phyloP scores from a whole-genome alignment of 2,329 filamentous ascomycete genomes.

The Pyrenophora seminiperda region DNA sequence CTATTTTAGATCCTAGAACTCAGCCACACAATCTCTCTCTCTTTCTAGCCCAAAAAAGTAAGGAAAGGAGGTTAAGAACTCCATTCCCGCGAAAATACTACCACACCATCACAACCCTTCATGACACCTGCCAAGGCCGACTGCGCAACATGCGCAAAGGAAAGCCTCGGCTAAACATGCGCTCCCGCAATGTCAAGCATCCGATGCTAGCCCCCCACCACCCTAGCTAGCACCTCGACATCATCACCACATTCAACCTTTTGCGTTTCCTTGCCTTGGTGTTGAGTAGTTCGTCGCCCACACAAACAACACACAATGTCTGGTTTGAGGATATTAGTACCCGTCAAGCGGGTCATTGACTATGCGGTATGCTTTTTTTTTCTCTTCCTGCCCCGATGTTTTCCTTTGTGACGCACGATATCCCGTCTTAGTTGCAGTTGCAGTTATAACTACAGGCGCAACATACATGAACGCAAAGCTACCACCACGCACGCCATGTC shows the following conservation, averaged over 20 bases:
- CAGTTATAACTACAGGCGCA: too few relatives aligned
- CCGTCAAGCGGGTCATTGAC: constrained; percentile 64
- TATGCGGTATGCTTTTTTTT: constrained; percentile 56
- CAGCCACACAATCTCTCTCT: too few relatives aligned
- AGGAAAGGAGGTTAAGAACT: too few relatives aligned
- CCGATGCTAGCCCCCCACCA: constrained; percentile 18
- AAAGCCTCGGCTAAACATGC: constrained; percentile 19
- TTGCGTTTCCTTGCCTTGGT: not conserved
- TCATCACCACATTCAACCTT: constrained; percentile 5
- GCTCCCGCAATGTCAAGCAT: constrained; percentile 6
- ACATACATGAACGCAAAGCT: too few relatives aligned
- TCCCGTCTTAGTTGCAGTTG: too few relatives aligned
- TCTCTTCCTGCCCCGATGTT: too few relatives aligned
- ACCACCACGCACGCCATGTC: too few relatives aligned
- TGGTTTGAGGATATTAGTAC: constrained; percentile 59
- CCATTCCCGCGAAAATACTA: not conserved
- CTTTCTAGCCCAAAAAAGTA: too few relatives aligned
- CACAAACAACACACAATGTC: constrained; percentile 44
- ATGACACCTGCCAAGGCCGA: constrained; percentile 11
- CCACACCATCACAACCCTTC: not conserved
- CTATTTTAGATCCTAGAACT: too few relatives aligned
- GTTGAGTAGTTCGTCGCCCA: not conserved
- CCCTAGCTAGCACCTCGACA: constrained; percentile 15
- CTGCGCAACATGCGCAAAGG: constrained; percentile 4
- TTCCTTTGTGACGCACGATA: too few relatives aligned